These are phyloP conservation scores for Penicillium digitatum DNA, from an alignment of 2,329 filamentous ascomycete species.

Conservation along the genomic window DNA sequence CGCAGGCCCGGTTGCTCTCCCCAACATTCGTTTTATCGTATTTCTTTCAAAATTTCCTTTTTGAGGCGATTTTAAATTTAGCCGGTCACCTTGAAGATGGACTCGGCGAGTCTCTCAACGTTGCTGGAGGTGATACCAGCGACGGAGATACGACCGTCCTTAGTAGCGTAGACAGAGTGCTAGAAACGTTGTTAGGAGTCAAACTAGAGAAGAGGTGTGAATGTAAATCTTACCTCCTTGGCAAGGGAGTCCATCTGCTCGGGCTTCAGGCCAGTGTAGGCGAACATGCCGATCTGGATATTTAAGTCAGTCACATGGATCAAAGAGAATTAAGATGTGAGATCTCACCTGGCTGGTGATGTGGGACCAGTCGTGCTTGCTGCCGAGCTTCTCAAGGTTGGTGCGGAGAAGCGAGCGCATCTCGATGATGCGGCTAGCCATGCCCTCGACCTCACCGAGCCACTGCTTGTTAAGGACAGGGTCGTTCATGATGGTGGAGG, in stretches of 20 bases:
- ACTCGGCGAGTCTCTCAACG: conserved; percentile 49
- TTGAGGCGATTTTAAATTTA: conserved; percentile 26
- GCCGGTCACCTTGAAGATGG: conserved; percentile 50
- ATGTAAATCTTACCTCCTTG: conserved; percentile 61
- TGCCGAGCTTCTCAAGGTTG: conserved; percentile 90
- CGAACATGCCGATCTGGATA: conserved; percentile 90
- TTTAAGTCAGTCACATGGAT: background rate
- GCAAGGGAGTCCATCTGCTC: conserved; percentile 89
- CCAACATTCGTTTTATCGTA: conserved; percentile 8
- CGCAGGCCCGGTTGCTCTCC: conserved; percentile 3
- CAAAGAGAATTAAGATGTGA: background rate
- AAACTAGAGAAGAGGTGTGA: background rate
- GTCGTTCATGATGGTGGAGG: conserved; percentile 85
- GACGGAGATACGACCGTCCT: conserved; percentile 55
- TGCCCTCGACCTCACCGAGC: conserved; percentile 93
- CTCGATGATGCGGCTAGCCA: conserved; percentile 98
- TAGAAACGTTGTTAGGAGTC: conserved; percentile 28
- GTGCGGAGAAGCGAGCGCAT: conserved; percentile 94
- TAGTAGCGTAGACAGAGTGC: conserved; percentile 96
- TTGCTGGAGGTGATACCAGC: conserved; percentile 50
- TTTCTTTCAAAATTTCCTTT: background rate
- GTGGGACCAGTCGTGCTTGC: conserved; percentile 97
- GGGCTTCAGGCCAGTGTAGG: conserved; percentile 87
- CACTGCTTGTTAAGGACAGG: conserved; percentile 83
- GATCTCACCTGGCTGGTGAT: conserved; percentile 73